Percentiles rank a stretch among this genome's conserved stretches.
Conservation (phyloP, 2,329 filamentous ascomycete species). For the Xylaria sp. region DNA sequence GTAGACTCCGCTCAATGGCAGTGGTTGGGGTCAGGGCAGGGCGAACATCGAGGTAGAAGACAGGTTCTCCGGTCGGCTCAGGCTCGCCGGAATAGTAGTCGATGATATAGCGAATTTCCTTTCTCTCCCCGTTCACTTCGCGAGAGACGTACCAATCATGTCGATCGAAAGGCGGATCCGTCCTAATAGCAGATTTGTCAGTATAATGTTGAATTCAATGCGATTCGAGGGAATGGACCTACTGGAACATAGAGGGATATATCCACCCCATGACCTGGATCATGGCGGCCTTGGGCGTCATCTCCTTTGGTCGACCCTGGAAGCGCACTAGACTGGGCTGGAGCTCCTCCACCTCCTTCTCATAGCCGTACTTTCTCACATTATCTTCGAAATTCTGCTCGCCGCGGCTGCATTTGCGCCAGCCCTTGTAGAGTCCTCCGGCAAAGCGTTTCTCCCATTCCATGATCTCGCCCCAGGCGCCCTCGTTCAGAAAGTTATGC, state of each 20-base stretch:
- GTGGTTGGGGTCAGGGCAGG: slow-evolving; percentile 84
- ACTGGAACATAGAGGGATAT: slow-evolving; percentile 82
- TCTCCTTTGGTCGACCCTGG: slow-evolving; percentile 84
- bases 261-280: slow-evolving; percentile 78
- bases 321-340: slow-evolving; percentile 83
- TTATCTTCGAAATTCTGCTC: slow-evolving; percentile 64
- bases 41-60: slow-evolving; percentile 94
- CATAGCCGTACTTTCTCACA: slow-evolving; percentile 50
- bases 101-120: slow-evolving; percentile 91
- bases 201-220: not conserved
- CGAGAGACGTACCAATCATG: slow-evolving; percentile 96
- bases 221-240: slow-evolving; percentile 42
- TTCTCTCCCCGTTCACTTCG: slow-evolving; percentile 67
- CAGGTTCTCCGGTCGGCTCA: slow-evolving; percentile 84
- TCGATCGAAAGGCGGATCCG: slow-evolving; percentile 89
- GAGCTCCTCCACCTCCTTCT: slow-evolving; percentile 58
- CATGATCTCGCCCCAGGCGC: slow-evolving; percentile 93
- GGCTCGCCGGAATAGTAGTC: slow-evolving; percentile 91
- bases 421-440: slow-evolving; percentile 73
- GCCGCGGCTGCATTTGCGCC: slow-evolving; percentile 74
- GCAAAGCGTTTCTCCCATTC: slow-evolving; percentile 90
- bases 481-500: slow-evolving; percentile 98
- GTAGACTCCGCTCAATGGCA: slow-evolving; percentile 79
- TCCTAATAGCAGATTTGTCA: slow-evolving; percentile 50
- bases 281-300: slow-evolving; percentile 90